Evolutionary conservation across 371 early-diverging fungal genomes (phyloP).

Genomic region (Syncephalastrum contaminatum): DNA sequence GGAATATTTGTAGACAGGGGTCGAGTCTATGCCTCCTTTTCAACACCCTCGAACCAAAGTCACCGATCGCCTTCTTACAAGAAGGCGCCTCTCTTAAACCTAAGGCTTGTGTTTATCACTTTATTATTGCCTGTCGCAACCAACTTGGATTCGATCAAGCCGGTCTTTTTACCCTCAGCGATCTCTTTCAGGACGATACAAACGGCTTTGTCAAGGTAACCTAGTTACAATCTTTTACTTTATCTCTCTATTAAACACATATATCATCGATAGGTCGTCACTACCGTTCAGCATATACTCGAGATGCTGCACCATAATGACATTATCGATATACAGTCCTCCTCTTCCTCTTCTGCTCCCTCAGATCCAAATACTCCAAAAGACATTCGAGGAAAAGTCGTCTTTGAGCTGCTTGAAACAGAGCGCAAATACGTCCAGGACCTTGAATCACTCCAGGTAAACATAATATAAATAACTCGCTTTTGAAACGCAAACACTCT

Average conservation of each 20-base stretch:
- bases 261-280: constrained; percentile 31
- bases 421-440: constrained; percentile 54
- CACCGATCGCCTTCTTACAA: constrained; percentile 48
- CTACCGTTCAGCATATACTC: constrained; percentile 32
- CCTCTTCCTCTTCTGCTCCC: constrained; percentile 10
- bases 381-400: constrained; percentile 82
- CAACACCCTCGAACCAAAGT: constrained; percentile 67
- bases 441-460: constrained; percentile 64
- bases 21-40: constrained; percentile 81
- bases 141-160: constrained; percentile 71
- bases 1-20: constrained; percentile 88
- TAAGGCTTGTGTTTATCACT: constrained; percentile 79
- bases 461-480: background rate
- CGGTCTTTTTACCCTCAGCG: constrained; percentile 79
- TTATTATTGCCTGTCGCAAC: constrained; percentile 73
- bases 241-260: background rate
- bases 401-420: constrained; percentile 47
- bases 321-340: constrained; percentile 25
- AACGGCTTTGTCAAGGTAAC: constrained; percentile 93
- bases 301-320: constrained; percentile 31
- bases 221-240: too few species aligned
- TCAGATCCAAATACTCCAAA: constrained; percentile 57
- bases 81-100: constrained; percentile 52
- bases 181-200: constrained; percentile 91
- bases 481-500: background rate